Base-by-base conservation (phyloP, 208 protist genomes). In the Tetramitus jugosus region DNA sequence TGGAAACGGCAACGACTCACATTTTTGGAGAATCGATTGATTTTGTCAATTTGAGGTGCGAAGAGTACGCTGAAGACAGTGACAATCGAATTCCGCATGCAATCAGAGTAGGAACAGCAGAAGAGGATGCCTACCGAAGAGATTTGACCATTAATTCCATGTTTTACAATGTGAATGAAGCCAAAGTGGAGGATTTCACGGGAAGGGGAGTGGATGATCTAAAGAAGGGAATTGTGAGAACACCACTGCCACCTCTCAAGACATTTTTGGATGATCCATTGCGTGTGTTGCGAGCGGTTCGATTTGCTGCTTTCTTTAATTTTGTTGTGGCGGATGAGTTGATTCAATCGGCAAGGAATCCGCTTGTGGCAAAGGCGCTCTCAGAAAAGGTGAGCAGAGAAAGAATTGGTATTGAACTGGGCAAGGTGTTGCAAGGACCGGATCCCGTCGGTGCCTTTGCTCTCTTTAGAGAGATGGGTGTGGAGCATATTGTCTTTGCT, bases 71-170 rank as follows among this genome's bases (percentile, higher is more conserved):
- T 1, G n/a, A n/a, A n/a, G 79, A 83, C 3, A 69, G 74, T 3
- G 85, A 91, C 35, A 91, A 85, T 13, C 86, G 96, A 74, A 98
- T 99, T 42, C 95, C 96, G 8, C 62, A 82, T 60, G 88, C 94
- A 26, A 85, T 87, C 74, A 53, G 53, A 79, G 40, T 87, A 33
- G 92, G 92, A 42, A 92, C 89, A 39, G 71, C 90, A 29, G 0
- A 65, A 23, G 89, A 98, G 78, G 98, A 99, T 84, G 94, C 96
- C 2, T 71, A 88, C 37, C 82, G 97, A 26, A 87, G 98, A 37
- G 98, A 99, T 85, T 95, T 98, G 78, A 99, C 96, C n/a, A 93
- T 99, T 45, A 99, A 99, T 85, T 82, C 94, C 26, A 87, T 99
- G 7, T 99, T 98, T 81, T 99, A 98, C 79, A 99, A 99, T 82